Base-by-base conservation (phyloP, 306 rosid genomes). In the Pterocarpus santalinus region DNA sequence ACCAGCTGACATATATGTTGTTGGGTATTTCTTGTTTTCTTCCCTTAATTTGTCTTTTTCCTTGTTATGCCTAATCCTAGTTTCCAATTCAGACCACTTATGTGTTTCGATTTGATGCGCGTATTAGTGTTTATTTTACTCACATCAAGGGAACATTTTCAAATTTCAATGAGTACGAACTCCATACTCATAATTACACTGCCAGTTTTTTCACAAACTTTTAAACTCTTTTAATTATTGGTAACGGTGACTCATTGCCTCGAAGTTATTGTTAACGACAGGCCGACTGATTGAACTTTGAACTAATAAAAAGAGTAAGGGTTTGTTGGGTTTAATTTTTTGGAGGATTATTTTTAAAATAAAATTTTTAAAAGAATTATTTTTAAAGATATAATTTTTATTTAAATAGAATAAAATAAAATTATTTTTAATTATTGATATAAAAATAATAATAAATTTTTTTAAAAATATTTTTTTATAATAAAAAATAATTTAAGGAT, bases 1-100 rank as follows among this genome's bases (percentile, higher is more conserved):
- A 2, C 86, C 85, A 0, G 85, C 94, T 49, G 92, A 91, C 72
- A 82, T 93, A 64, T 93, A 90, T 65, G 94, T 90, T 63, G 55
- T 93, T 10, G 97, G 97, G 94, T 92, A 88, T 39, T 8, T 8
- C 14, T 7, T 39, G 44, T 4, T 28, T 12, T 38, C 17, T 58
- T 65, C 9, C 30, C 14, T 38, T 22, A 22, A 8, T 0, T 53
- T 44, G 6, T 64, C 10, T 4, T 49, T 46, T 22, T 5, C 1
- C 57, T 17, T 58, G 51, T 1, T 39, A 39, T 3, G 28, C 44
- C 44, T 39, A 5, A 39, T 39, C 13, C 33, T 15, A 44, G 1
- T 12, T 75, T 63, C 61, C 14, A 11, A 28, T 56, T 65, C 17
- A 35, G 63, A 22, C 58, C 49, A 52, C 82, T 63, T 69, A 13